These are phyloP conservation scores for Periconia digitata DNA, from an alignment of 2,329 filamentous ascomycete species.

Conservation along the genomic window DNA sequence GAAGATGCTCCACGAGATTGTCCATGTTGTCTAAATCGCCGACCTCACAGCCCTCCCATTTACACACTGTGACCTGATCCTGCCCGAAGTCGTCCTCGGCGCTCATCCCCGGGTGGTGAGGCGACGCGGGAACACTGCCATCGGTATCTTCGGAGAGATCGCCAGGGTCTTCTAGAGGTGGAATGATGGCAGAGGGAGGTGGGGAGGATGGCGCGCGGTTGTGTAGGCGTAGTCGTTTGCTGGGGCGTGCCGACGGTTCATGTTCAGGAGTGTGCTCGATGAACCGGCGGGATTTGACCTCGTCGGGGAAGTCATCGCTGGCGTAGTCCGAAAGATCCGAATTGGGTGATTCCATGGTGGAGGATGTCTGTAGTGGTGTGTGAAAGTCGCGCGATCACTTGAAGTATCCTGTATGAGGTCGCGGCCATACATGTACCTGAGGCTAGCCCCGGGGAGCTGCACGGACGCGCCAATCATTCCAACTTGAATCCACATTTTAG, in stretches of 20 bases:
- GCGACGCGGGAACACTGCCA: slow-evolving; percentile 66
- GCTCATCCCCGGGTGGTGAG: slow-evolving; percentile 44
- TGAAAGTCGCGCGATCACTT: neutral
- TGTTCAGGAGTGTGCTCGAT: slow-evolving; percentile 46
- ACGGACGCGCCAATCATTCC: neutral
- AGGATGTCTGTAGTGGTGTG: slow-evolving; percentile 3
- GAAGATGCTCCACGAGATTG: slow-evolving; percentile 57
- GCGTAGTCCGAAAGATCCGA: slow-evolving; percentile 67
- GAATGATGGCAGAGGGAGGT: slow-evolving; percentile 27
- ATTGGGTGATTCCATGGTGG: slow-evolving; percentile 55
- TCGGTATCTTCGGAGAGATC: slow-evolving; percentile 90
- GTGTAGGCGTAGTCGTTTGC: slow-evolving; percentile 42
- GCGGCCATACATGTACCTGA: neutral
- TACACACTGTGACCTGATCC: slow-evolving; percentile 52
- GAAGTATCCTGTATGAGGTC: neutral
- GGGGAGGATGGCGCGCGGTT: slow-evolving; percentile 36
- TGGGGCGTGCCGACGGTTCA: slow-evolving; percentile 46
- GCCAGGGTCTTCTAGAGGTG: slow-evolving; percentile 43
- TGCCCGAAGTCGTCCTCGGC: slow-evolving; percentile 46
- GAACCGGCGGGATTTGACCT: slow-evolving; percentile 52
- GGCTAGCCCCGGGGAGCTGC: neutral
- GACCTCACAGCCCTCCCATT: slow-evolving; percentile 55
- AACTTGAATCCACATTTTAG: slow-evolving; percentile 2
- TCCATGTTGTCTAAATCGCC: slow-evolving; percentile 55
- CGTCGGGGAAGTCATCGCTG: slow-evolving; percentile 64